These are phyloP conservation scores for Candida sojae DNA, from an alignment of 1,139 yeast genomes.

Conservation along the genomic window DNA sequence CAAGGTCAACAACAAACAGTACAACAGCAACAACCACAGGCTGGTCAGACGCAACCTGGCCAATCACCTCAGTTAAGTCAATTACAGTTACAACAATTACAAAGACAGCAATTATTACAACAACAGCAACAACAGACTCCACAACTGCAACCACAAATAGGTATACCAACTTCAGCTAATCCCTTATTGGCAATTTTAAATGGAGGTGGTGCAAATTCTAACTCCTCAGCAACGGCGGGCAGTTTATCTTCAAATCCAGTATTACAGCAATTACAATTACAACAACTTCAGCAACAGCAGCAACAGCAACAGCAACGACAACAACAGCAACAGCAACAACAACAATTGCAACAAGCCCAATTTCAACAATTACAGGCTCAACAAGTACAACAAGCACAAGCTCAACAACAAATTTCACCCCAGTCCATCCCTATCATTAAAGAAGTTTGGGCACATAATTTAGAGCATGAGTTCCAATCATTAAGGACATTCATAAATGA, in stretches of 20 bases:
- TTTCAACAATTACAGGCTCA: constrained; percentile 21
- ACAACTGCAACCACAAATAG: constrained; percentile 26
- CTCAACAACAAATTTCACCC: constrained; percentile 14
- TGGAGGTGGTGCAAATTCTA: constrained; percentile 28
- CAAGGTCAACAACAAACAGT: constrained; percentile 38
- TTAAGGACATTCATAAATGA: constrained; percentile 68
- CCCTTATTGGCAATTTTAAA: constrained; percentile 41
- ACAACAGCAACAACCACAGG: constrained; percentile 27
- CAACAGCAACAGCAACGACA: constrained; percentile 14
- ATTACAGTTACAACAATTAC: constrained; percentile 42
- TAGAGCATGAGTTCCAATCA: constrained; percentile 77
- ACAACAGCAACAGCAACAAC: constrained; percentile 26
- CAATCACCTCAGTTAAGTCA: constrained; percentile 45
- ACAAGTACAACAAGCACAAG: constrained; percentile 17
- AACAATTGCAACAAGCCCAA: constrained; percentile 31
- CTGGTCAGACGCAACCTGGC: constrained; percentile 15
- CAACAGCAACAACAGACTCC: constrained; percentile 33
- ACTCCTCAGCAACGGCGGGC: constrained; percentile 3
- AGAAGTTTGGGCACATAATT: constrained; percentile 85
- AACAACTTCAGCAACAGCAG: constrained; percentile 23
- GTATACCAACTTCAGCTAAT: constrained; percentile 25
- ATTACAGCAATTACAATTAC: constrained; percentile 35
- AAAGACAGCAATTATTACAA: constrained; percentile 39
- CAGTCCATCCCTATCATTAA: constrained; percentile 44
- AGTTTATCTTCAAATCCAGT: constrained; percentile 23